phyloP scores from a whole-genome alignment of 1,139 yeast species.

The Wickerhamomyces sp. region DNA sequence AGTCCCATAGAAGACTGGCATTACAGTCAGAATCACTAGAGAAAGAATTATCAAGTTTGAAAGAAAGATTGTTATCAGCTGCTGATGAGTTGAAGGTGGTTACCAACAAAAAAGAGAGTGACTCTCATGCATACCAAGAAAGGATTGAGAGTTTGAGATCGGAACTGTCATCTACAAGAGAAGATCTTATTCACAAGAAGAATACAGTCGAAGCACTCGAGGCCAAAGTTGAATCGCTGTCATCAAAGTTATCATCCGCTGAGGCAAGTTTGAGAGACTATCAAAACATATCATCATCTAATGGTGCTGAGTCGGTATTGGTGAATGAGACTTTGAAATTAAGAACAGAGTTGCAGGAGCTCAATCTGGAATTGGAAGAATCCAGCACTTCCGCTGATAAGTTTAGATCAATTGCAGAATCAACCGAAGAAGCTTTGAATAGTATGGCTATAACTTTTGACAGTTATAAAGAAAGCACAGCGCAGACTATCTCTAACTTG shows the following conservation, averaged over 20 bases:
- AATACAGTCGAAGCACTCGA: slow-evolving; percentile 32
- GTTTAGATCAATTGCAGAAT: slow-evolving; percentile 42
- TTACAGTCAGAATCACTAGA: slow-evolving; percentile 51
- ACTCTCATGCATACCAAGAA: slow-evolving; percentile 58
- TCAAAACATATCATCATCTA: slow-evolving; percentile 21
- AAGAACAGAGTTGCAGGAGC: slow-evolving; percentile 34
- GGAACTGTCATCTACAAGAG: slow-evolving; percentile 40
- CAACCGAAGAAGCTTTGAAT: slow-evolving; percentile 45
- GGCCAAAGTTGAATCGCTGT: slow-evolving; percentile 27
- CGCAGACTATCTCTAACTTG: slow-evolving; percentile 21
- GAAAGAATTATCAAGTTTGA: slow-evolving; percentile 36
- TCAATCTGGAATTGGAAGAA: slow-evolving; percentile 41
- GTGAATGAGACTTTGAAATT: slow-evolving; percentile 26
- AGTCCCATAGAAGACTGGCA: slow-evolving; percentile 45
- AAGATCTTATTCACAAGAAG: slow-evolving; percentile 39
- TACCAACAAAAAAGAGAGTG: slow-evolving; percentile 48
- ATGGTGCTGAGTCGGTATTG: slow-evolving; percentile 20
- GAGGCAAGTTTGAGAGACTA: slow-evolving; percentile 29
- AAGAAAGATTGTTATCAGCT: slow-evolving; percentile 45
- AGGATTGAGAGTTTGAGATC: slow-evolving; percentile 53
- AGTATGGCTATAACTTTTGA: slow-evolving; percentile 39
- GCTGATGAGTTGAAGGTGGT: slow-evolving; percentile 43
- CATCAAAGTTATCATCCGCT: slow-evolving; percentile 31
- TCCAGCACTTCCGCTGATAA: slow-evolving; percentile 44
- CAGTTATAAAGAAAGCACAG: slow-evolving; percentile 32